A percentile compares a stretch with the other conserved stretches of the same genome.
Conservation (phyloP, 257 asterid genomes). For the Penstemon eatonii region DNA sequence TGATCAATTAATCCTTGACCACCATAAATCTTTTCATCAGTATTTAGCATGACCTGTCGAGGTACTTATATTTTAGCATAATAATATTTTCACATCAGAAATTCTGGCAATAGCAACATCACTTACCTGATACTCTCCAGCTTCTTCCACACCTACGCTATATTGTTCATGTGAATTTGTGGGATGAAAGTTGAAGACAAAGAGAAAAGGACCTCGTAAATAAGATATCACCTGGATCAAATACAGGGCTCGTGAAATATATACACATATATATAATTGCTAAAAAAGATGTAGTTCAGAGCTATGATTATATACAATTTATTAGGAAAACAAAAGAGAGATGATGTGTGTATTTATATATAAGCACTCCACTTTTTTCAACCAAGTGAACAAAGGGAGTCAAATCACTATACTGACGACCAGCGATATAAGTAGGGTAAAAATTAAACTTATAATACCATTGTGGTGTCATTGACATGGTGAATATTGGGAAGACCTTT, state of each 20-base stretch:
- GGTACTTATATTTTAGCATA: slow-evolving; percentile 28
- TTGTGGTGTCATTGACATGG: slow-evolving; percentile 72
- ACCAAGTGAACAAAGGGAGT: not conserved
- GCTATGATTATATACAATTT: not conserved
- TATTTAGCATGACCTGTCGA: slow-evolving; percentile 65
- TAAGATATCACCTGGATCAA: slow-evolving; percentile 79
- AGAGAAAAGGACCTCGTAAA: slow-evolving; percentile 79
- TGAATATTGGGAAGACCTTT: slow-evolving; percentile 78
- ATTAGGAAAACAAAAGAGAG: not conserved
- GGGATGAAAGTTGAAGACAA: slow-evolving; percentile 88
- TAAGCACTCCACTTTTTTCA: not conserved
- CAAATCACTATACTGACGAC: too few relatives aligned
- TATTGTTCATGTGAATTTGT: slow-evolving; percentile 62
- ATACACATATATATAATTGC: not conserved
- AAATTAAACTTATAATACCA: slow-evolving; percentile 45
- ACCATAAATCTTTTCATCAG: slow-evolving; percentile 78
- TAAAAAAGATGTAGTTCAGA: not conserved
- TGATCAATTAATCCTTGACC: slow-evolving; percentile 68
- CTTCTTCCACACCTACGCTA: slow-evolving; percentile 88
- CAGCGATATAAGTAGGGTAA: not conserved
- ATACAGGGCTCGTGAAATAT: slow-evolving; percentile 28
- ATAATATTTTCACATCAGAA: not conserved
- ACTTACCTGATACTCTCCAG: slow-evolving; percentile 97
- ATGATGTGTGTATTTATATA: not conserved
- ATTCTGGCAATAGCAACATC: slow-evolving; percentile 23